Base-by-base conservation (phyloP, 805 yeast species). In the Wickerhamomyces bisporus region DNA sequence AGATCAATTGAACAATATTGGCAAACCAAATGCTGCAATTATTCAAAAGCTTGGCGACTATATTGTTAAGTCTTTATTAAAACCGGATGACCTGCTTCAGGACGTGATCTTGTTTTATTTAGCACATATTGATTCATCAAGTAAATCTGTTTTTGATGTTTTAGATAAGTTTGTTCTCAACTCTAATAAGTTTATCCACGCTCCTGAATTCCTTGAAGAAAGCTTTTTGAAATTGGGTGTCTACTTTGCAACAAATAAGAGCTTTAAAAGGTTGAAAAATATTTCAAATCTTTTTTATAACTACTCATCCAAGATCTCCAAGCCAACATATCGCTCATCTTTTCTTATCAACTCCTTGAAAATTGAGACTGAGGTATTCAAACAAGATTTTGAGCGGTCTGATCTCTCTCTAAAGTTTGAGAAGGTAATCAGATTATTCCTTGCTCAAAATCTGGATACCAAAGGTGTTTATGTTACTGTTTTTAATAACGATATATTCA, bases 271-370 rank as follows among this genome's bases (percentile, higher is more conserved):
- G 39, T 50, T 71, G 6, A 58, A 65, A 34, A 74, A 73, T 47
- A 43, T 75, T 4, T 66, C 78, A 3, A 73, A 70, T 43, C 34
- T 75, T 11, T 52, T 65, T 6, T 74, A 62, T 47, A 68, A 71
- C 40, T 48, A 61, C 34, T 74, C 54, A 43, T 26, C 35, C 51
- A 18, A 26, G 53, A 5, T 41, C 9, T 4, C 26, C 30, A 14
- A 16, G 6, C 3, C 35, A 48, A 14, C 31, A 36, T 17, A 35
- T 36, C 4, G 49, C 44, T 29, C 48, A 44, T 12, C 20, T 5
- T 18, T 15, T 15, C 15, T 35, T 19, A 4, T 23, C 10, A 25
- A 18, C 2, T 15, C 29, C 4, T n/a, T 32, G 3, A 26, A 25
- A 9, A 34, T 61, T 21, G 74, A 69, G 39, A 47, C 48, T 11